phyloP scores from a whole-genome alignment of 75 land plant species.

The Pinus albicaulis region DNA sequence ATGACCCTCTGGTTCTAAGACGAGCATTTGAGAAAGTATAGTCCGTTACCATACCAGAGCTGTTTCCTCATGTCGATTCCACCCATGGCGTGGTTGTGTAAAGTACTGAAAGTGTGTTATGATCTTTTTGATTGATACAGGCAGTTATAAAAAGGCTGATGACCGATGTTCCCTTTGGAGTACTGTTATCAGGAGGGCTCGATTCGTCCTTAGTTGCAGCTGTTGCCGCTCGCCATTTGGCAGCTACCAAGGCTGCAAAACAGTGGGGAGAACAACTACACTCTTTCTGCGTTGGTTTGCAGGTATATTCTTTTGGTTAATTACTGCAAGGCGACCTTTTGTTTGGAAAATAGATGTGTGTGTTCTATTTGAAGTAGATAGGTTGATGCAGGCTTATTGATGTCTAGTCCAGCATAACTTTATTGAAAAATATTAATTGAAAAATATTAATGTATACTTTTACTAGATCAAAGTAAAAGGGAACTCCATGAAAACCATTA shows the following conservation, averaged over 20 bases:
- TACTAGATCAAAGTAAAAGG: neutral
- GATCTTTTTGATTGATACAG: conserved; percentile 80
- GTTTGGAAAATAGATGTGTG: too few species aligned
- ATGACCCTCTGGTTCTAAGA: conserved; percentile 61
- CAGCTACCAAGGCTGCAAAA: conserved; percentile 66
- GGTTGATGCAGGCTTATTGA: too few species aligned
- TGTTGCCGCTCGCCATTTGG: conserved; percentile 75
- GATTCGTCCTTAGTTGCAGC: conserved; percentile 28
- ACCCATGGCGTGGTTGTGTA: conserved; percentile 29
- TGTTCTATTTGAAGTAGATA: too few species aligned
- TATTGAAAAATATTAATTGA: neutral
- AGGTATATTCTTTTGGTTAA: conserved; percentile 37
- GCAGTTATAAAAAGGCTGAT: too few species aligned
- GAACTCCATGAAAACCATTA: neutral
- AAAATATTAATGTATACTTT: neutral
- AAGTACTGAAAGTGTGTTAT: conserved; percentile 69
- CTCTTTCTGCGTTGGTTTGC: conserved; percentile 89
- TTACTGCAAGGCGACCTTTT: too few species aligned
- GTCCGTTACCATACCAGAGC: neutral
- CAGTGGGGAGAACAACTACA: conserved; percentile 92
- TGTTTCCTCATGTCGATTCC: neutral
- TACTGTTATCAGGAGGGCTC: conserved; percentile 91
- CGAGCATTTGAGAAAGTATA: conserved; percentile 75
- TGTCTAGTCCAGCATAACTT: neutral
- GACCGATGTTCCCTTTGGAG: conserved; percentile 68